A percentile compares a stretch with the other conserved stretches of the same genome.
Evolutionary conservation across 495 filamentous ascomycete genomes (phyloP).

Genomic region (Tetracladium marchalianum): DNA sequence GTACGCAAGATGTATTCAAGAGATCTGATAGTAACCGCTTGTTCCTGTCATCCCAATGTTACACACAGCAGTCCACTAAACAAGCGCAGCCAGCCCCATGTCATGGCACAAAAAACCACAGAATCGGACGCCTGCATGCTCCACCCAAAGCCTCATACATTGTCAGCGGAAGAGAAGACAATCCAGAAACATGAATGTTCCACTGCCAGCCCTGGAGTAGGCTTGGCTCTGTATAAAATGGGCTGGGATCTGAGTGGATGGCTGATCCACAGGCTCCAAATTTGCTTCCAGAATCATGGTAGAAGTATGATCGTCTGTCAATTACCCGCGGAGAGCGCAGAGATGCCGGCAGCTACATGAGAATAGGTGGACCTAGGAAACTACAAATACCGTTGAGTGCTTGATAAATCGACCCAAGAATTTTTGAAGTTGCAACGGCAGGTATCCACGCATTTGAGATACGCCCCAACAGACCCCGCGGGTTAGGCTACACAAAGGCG

Average conservation of each 20-base stretch:
- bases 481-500: too few relatives aligned
- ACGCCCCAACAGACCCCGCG: too few relatives aligned
- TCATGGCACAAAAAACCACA: too few relatives aligned
- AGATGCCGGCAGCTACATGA: too few relatives aligned
- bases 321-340: too few relatives aligned
- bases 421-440: too few relatives aligned
- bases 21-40: constrained; percentile 15
- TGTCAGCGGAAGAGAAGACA: constrained; percentile 3
- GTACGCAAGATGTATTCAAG: not conserved
- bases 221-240: constrained; percentile 5
- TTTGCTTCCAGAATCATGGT: constrained; percentile 12
- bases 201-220: constrained; percentile 14
- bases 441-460: too few relatives aligned
- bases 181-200: not conserved
- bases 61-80: constrained; percentile 2
- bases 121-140: constrained; percentile 3
- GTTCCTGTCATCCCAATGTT: not conserved
- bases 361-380: too few relatives aligned
- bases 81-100: not conserved
- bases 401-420: too few relatives aligned
- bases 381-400: too few relatives aligned
- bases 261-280: not conserved
- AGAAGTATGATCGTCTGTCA: constrained; percentile 3
- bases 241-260: not conserved
- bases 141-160: not conserved